Evolutionary conservation across 2,329 filamentous ascomycete genomes (phyloP), one percentile per base, ranked within the genome.

Genomic region (Cladosporium sp.): DNA sequence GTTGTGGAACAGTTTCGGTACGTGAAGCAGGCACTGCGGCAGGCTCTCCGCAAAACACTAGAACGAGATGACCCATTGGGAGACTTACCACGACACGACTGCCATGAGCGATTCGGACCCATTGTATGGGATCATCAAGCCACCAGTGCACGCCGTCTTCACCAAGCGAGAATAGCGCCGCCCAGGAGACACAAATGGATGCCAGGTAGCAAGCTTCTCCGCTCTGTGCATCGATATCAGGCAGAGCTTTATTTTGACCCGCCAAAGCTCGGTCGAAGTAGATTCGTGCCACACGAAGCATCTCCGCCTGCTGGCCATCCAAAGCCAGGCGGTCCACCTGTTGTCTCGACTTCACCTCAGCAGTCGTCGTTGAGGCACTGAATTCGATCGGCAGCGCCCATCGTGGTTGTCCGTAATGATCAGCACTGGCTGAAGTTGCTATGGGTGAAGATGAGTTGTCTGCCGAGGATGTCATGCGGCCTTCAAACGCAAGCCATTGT

Each of bases 181-280:
- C 60, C 47, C 64, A 65, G 2, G 64, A 62, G 3, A 66, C 60
- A 5, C 67, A 60, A 14, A 65, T 59, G 2, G 67, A 67, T 12
- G 64, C 59, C 17, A 64, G 55, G 55, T 66, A 69, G 17, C 64
- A 60, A 9, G 64, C 64, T 37, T 66, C 62, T 36, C 63, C 58
- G 39, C 62, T 67, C 5, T 65, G 63, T 20, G 50, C 39, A 6
- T 50, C 63, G 3, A 68, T 47, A 11, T 54, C 37, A 8, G 45
- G 36, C n/a, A 69, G 57, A 14, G 63, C 61, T 19, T 45, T 58
- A 5, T 59, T 58, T 22, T 68, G 65, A 15, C 64, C 65, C n/a
- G 65, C 64, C 14, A 69, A 60, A 9, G 67, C 67, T 37, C 65
- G 60, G 22, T 68, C 63, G 47, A 66, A 62, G 58, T 69, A 68